These are phyloP conservation scores for Phytophthora hibernalis DNA, from an alignment of 352 stramenopile species.

Conservation along the genomic window DNA sequence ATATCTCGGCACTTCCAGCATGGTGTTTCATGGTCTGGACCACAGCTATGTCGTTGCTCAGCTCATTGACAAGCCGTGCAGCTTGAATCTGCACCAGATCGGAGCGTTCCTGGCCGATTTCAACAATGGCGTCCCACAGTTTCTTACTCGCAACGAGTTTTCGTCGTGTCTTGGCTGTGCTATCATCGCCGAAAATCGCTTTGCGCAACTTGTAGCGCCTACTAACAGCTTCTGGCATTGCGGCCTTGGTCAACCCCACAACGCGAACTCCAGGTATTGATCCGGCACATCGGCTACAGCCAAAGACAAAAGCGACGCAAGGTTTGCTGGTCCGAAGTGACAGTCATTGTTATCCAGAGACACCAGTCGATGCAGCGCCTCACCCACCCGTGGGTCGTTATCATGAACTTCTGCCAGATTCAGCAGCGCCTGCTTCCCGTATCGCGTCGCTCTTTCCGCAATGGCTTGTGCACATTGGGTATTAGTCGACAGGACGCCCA, in stretches of 20 bases:
- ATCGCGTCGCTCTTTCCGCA: constrained; percentile 64
- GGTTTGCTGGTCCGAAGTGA: constrained; percentile 70
- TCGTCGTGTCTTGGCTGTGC: constrained; percentile 49
- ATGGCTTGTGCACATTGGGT: constrained; percentile 61
- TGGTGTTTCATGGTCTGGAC: constrained; percentile 36
- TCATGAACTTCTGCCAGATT: constrained; percentile 64
- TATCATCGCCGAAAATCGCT: constrained; percentile 69
- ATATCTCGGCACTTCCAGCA: constrained; percentile 27
- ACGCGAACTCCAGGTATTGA: constrained; percentile 70
- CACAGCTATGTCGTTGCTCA: constrained; percentile 43
- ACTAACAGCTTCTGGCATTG: constrained; percentile 43
- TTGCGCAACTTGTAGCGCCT: constrained; percentile 63
- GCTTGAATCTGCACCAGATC: constrained; percentile 57
- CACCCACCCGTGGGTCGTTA: constrained; percentile 60
- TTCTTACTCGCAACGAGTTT: constrained; percentile 62
- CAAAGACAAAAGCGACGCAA: constrained; percentile 70
- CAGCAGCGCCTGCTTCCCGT: constrained; percentile 74
- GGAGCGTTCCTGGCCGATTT: constrained; percentile 29
- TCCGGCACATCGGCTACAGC: constrained; percentile 65
- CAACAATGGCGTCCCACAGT: constrained; percentile 55
- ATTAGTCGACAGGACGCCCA: constrained; percentile 63
- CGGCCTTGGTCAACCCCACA: constrained; percentile 66
- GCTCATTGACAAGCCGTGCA: constrained; percentile 45
- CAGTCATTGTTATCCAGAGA: constrained; percentile 45
- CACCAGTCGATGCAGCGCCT: constrained; percentile 62